phyloP scores from a whole-genome alignment of 352 stramenopile genomes.

The Elongisporangium anandrum region DNA sequence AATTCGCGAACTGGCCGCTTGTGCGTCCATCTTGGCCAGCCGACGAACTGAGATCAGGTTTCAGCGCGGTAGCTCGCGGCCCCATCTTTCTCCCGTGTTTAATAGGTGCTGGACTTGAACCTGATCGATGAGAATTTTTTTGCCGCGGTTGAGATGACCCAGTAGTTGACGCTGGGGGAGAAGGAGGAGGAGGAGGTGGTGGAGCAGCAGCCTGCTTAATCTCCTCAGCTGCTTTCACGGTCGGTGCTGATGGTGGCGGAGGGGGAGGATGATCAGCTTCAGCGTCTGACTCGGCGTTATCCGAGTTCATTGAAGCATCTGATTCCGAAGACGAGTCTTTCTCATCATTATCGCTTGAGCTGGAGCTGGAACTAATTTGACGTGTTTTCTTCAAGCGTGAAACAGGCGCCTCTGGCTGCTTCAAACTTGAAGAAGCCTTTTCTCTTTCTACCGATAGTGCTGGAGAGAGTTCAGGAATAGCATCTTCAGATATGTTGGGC shows the following conservation, averaged over 20 bases:
- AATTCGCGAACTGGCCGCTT: constrained; percentile 20
- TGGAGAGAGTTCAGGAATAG: too few species aligned
- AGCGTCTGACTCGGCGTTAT: constrained; percentile 4
- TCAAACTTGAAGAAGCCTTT: neutral
- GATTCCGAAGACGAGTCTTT: constrained; percentile 29
- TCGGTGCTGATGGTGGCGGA: constrained; percentile 9
- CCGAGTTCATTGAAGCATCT: constrained; percentile 23
- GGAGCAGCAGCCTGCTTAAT: neutral
- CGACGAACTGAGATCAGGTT: constrained; percentile 5
- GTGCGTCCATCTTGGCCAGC: neutral
- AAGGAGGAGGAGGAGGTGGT: constrained; percentile 3
- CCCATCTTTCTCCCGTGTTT: constrained; percentile 7
- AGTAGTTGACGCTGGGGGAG: constrained; percentile 2
- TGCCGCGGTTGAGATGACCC: constrained; percentile 10
- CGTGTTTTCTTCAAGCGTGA: neutral
- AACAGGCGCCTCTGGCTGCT: neutral
- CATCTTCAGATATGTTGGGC: neutral
- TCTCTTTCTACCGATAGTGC: neutral
- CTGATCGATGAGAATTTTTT: constrained; percentile 10
- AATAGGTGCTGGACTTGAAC: neutral
- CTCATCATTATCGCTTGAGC: constrained; percentile 19
- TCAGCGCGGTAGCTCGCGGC: constrained; percentile 8
- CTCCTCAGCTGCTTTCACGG: neutral
- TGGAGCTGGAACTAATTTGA: constrained; percentile 51
- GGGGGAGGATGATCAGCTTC: constrained; percentile 13